These are phyloP conservation scores for Zygotorulaspora sp. DNA, from an alignment of 805 yeast genomes.

Conservation along the genomic window DNA sequence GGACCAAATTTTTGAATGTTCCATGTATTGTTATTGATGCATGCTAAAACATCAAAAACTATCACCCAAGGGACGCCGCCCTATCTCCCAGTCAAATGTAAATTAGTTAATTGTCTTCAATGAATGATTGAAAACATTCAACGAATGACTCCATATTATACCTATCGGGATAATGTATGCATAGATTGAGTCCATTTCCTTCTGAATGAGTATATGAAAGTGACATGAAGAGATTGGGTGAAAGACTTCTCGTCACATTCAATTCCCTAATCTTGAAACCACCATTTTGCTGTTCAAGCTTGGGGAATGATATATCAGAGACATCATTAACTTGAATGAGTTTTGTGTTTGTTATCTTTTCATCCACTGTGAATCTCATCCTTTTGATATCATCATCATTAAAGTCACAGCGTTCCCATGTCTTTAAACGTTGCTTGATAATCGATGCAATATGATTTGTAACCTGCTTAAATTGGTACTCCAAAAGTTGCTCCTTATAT, in stretches of 20 bases:
- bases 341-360: constrained; percentile 11
- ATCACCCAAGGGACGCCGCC: too few relatives aligned
- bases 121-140: constrained; percentile 28
- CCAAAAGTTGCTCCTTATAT: constrained; percentile 21
- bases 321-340: constrained; percentile 28
- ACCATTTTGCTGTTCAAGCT: constrained; percentile 1
- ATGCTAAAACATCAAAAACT: too few relatives aligned
- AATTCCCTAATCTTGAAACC: constrained; percentile 19
- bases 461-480: constrained; percentile 24
- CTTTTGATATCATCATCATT: constrained; percentile 31
- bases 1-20: too few relatives aligned
- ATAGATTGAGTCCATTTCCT: constrained; percentile 24
- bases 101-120: constrained; percentile 20
- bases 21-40: too few relatives aligned
- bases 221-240: constrained; percentile 25
- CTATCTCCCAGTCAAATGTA: too few relatives aligned
- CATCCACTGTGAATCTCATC: constrained; percentile 23
- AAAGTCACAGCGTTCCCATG: constrained; percentile 24
- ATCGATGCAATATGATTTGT: constrained; percentile 19
- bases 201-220: constrained; percentile 24
- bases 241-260: constrained; percentile 25
- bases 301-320: constrained; percentile 16
- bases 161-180: constrained; percentile 29
- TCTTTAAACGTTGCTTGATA: constrained; percentile 16
- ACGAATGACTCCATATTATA: constrained; percentile 29